Percentiles rank a stretch among this genome's conserved stretches.
Conservation (phyloP, 2,329 filamentous ascomycete genomes). For the Aspergillus terreus region DNA sequence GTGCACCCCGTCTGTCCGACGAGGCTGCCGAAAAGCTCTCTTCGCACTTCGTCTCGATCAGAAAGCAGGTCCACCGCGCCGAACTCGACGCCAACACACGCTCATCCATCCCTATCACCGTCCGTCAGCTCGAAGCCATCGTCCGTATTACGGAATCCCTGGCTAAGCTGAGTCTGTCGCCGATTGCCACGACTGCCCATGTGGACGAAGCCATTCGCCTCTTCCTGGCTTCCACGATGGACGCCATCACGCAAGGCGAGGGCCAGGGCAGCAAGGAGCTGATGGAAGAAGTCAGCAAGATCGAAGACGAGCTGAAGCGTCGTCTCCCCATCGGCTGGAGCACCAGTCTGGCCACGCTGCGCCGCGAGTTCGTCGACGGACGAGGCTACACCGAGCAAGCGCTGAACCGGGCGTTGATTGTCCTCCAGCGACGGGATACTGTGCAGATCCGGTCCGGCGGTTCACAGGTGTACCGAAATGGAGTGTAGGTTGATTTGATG, state of each 20-base stretch:
- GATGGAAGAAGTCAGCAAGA: conserved; percentile 80
- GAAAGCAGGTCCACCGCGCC: conserved; percentile 85
- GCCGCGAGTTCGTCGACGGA: conserved; percentile 86
- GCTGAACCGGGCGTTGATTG: conserved; percentile 76
- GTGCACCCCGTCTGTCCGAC: conserved; percentile 82
- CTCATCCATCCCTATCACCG: conserved; percentile 93
- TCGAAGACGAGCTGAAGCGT: conserved; percentile 84
- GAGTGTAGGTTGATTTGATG: conserved; percentile 28
- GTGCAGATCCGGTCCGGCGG: conserved; percentile 49
- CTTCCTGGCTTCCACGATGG: conserved; percentile 96
- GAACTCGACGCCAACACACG: conserved; percentile 87
- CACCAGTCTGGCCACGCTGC: conserved; percentile 79
- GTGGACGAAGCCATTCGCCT: conserved; percentile 96
- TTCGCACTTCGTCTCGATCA: conserved; percentile 94
- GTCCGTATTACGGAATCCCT: conserved; percentile 95
- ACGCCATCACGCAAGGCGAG: conserved; percentile 87
- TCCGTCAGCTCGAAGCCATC: conserved; percentile 94
- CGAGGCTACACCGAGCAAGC: conserved; percentile 86
- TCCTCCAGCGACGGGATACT: conserved; percentile 83
- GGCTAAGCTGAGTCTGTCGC: conserved; percentile 82
- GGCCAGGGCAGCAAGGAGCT: conserved; percentile 81
- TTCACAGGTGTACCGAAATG: conserved; percentile 47
- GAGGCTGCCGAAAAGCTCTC: conserved; percentile 94
- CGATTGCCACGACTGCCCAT: conserved; percentile 82
- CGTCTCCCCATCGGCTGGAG: conserved; percentile 93